A percentile compares a stretch with the other conserved stretches of the same genome.
phyloP scores from a whole-genome alignment of 108 stramenopile species.

The Cyclotella baltica region DNA sequence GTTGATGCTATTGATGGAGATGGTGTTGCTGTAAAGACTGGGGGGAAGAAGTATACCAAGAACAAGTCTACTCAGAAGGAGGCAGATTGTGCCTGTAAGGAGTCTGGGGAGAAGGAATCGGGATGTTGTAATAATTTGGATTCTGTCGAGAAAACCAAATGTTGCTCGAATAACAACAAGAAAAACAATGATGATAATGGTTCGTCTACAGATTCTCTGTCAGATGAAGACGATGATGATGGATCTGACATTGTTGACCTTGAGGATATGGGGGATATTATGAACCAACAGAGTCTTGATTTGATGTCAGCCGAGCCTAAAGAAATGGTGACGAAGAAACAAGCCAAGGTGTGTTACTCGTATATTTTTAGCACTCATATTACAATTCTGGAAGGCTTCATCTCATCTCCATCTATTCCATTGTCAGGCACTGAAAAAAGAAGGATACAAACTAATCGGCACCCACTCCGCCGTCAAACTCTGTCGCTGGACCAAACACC shows the following conservation, averaged over 20 bases:
- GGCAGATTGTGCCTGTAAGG: not conserved
- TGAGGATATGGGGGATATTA: conserved; percentile 90
- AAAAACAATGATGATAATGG: conserved; percentile 58
- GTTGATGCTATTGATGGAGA: conserved; percentile 23
- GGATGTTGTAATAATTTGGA: not conserved
- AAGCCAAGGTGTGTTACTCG: conserved; percentile 56
- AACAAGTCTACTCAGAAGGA: not conserved
- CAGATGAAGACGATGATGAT: conserved; percentile 48
- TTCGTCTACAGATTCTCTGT: conserved; percentile 24
- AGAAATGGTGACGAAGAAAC: conserved; percentile 96
- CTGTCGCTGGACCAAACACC: conserved; percentile 98
- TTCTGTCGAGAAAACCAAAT: not conserved
- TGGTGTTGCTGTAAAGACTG: not conserved
- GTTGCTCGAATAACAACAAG: conserved; percentile 23
- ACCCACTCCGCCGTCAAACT: conserved; percentile 97
- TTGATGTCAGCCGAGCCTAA: conserved; percentile 50
- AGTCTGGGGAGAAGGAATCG: not conserved
- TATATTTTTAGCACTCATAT: not conserved
- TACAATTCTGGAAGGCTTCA: not conserved
- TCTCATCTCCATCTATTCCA: not conserved
- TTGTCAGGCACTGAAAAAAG: conserved; percentile 83
- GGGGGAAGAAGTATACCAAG: conserved; percentile 27
- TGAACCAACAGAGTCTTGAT: conserved; percentile 47
- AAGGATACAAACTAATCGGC: conserved; percentile 96
- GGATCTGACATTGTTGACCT: conserved; percentile 86